Conservation (phyloP, 768 basidiomycete species). For the Collybia sordida region DNA sequence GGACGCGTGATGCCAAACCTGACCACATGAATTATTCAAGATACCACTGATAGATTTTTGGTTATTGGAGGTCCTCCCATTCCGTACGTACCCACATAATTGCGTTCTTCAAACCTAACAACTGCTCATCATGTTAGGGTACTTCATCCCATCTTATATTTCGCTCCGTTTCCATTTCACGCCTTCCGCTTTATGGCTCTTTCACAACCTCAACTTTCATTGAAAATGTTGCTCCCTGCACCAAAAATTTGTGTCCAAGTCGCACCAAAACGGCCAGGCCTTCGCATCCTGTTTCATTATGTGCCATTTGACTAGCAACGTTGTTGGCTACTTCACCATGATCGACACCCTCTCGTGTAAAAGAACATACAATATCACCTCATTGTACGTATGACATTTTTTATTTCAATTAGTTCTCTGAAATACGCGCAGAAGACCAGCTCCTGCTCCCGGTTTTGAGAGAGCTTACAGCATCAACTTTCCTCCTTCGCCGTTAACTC, state of each 20-base stretch:
- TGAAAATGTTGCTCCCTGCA: constrained; percentile 44
- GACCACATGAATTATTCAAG: too few relatives aligned
- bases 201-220: too few relatives aligned
- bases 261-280: constrained; percentile 29
- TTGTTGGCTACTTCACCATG: constrained; percentile 47
- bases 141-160: too few relatives aligned
- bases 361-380: constrained; percentile 73
- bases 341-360: constrained; percentile 80
- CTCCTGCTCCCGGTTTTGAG: constrained; percentile 55
- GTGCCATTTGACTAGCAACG: constrained; percentile 52
- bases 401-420: constrained; percentile 1
- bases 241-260: constrained; percentile 41
- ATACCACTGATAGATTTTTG: too few relatives aligned
- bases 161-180: too few relatives aligned
- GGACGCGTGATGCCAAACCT: too few relatives aligned
- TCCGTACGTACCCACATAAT: too few relatives aligned
- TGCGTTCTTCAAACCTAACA: too few relatives aligned
- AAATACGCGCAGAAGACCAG: constrained; percentile 54
- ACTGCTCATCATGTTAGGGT: too few relatives aligned
- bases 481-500: constrained; percentile 15
- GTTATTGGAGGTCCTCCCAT: too few relatives aligned
- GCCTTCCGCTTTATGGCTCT: too few relatives aligned
- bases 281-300: constrained; percentile 37
- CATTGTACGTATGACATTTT: constrained; percentile 43
- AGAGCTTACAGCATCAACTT: constrained; percentile 35